Percentiles rank a stretch among this genome's conserved stretches.
phyloP scores from a whole-genome alignment of 768 basidiomycete species.

The Mycena filopes region DNA sequence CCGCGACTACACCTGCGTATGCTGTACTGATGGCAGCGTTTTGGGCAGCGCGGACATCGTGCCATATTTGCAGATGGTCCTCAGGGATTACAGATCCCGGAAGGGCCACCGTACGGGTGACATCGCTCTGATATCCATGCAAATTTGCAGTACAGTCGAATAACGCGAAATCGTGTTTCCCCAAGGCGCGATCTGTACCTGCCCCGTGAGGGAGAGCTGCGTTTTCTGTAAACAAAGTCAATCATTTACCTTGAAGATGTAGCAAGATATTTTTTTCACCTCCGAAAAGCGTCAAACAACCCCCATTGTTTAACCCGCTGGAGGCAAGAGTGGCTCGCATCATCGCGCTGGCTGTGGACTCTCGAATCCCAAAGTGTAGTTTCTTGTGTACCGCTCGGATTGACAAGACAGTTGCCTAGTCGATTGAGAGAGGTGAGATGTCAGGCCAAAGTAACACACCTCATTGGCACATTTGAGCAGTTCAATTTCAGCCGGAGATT shows the following conservation, averaged over 20 bases:
- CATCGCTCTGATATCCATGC: constrained; percentile 81
- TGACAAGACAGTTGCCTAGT: constrained; percentile 81
- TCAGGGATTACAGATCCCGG: constrained; percentile 63
- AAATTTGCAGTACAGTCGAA: constrained; percentile 80
- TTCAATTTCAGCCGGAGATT: constrained; percentile 75
- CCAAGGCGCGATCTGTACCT: constrained; percentile 73
- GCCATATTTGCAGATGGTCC: constrained; percentile 69
- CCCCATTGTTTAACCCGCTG: constrained; percentile 68
- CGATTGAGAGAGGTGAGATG: not conserved
- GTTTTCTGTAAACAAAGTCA: constrained; percentile 63
- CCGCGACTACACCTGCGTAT: constrained; percentile 57
- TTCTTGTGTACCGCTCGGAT: constrained; percentile 71
- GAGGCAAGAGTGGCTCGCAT: constrained; percentile 63
- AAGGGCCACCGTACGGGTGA: constrained; percentile 84
- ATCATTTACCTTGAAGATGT: constrained; percentile 19
- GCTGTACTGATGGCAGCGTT: constrained; percentile 60
- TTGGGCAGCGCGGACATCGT: constrained; percentile 73
- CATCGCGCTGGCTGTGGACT: constrained; percentile 74
- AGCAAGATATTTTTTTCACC: constrained; percentile 52
- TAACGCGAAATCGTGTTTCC: constrained; percentile 69
- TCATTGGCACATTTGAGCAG: constrained; percentile 85
- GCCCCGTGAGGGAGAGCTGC: constrained; percentile 88
- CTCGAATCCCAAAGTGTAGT: constrained; percentile 77
- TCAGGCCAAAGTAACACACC: constrained; percentile 51
- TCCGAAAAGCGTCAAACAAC: constrained; percentile 81